Evolutionary conservation across 345 rosid genomes (phyloP).

Genomic region (Camelina laxa): DNA sequence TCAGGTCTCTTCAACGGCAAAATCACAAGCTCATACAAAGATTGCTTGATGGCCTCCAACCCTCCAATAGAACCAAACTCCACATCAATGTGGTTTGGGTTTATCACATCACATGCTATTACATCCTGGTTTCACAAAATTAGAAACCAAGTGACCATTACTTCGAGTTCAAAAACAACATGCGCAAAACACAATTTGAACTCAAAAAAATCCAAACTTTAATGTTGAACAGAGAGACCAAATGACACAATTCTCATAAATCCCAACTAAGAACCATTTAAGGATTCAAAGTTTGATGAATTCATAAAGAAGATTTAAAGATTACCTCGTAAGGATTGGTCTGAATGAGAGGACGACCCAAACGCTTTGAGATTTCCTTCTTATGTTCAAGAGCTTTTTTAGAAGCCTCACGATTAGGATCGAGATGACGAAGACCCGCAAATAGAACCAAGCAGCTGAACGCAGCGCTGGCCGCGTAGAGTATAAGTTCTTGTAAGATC

Average conservation of each 20-base stretch:
- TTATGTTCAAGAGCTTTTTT: slow-evolving; percentile 91
- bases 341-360: slow-evolving; percentile 87
- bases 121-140: slow-evolving; percentile 69
- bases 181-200: background rate
- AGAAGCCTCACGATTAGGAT: slow-evolving; percentile 90
- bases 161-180: background rate
- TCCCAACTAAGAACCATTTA: background rate
- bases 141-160: slow-evolving; percentile 13
- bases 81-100: slow-evolving; percentile 92
- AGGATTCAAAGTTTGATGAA: slow-evolving; percentile 3
- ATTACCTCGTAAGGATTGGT: slow-evolving; percentile 91
- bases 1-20: slow-evolving; percentile 90
- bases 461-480: slow-evolving; percentile 99
- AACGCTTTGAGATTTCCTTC: slow-evolving; percentile 86
- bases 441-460: slow-evolving; percentile 83
- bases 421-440: slow-evolving; percentile 84
- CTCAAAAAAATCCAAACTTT: background rate
- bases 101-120: slow-evolving; percentile 94
- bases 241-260: background rate
- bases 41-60: slow-evolving; percentile 73
- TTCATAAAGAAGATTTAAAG: background rate
- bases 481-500: slow-evolving; percentile 74
- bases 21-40: slow-evolving; percentile 88
- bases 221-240: slow-evolving; percentile 12
- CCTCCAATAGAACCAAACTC: slow-evolving; percentile 94